Conservation (phyloP, 2,329 filamentous ascomycete genomes). For the Aspergillus quadricinctus region DNA sequence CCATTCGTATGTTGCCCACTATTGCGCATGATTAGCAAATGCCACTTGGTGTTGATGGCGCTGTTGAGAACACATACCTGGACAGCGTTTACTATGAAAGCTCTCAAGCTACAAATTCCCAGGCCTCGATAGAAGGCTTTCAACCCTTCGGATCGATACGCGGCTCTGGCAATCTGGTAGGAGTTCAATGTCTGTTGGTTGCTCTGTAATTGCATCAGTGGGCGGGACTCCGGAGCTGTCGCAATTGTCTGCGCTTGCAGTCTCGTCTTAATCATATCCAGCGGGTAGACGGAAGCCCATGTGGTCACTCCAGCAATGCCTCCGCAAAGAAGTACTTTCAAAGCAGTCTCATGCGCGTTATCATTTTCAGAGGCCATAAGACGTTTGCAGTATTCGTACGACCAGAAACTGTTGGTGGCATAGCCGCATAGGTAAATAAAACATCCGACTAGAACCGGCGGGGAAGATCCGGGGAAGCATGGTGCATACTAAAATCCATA, state of each 20-base stretch:
- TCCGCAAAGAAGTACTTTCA: constrained; percentile 73
- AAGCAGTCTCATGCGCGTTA: constrained; percentile 47
- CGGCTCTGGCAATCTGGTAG: constrained; percentile 59
- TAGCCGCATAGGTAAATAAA: constrained; percentile 10
- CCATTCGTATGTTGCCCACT: constrained; percentile 91
- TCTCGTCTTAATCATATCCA: constrained; percentile 89
- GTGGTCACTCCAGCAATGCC: constrained; percentile 82
- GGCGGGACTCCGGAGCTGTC: constrained; percentile 18
- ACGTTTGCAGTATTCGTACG: constrained; percentile 72
- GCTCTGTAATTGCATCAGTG: constrained; percentile 16
- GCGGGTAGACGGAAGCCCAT: constrained; percentile 84
- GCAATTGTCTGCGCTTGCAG: constrained; percentile 67
- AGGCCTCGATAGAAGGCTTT: constrained; percentile 69
- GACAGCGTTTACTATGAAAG: constrained; percentile 91
- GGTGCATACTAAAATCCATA: constrained; percentile 79
- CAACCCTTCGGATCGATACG: constrained; percentile 61
- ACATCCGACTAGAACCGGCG: constrained; percentile 1
- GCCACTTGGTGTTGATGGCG: not conserved
- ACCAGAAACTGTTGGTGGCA: constrained; percentile 63
- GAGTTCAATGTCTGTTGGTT: constrained; percentile 45
- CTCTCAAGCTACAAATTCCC: constrained; percentile 74
- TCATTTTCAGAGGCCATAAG: constrained; percentile 47
- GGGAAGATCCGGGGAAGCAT: constrained; percentile 9
- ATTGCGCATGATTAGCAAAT: constrained; percentile 20
- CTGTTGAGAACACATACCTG: constrained; percentile 42